Evolutionary conservation across 352 stramenopile species (phyloP), one percentile per base, ranked within the genome.

Genomic region (Globisporangium parvum): DNA sequence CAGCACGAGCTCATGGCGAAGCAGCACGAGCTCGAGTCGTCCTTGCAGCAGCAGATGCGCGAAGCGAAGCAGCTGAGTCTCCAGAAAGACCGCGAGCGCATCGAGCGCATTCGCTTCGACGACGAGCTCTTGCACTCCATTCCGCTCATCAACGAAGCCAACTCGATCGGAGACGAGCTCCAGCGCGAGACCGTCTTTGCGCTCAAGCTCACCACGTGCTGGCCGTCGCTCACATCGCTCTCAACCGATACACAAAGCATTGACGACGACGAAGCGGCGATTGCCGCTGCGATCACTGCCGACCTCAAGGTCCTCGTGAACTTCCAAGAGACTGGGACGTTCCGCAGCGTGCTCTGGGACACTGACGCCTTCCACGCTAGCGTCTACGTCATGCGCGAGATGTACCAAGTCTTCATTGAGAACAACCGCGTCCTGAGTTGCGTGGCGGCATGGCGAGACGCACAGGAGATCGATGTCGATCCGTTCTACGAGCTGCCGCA

Each of bases 361-460:
- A 69, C 91, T 9, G 84, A 95, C 0, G 75, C 83, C 53, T 95
- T 96, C 53, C 69, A 91, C 24, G 60, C 77, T 35, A 86, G 75
- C 20, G 58, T 95, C 18, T 95, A 90, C 52, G 59, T 74, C 14
- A 96, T 96, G 87, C 76, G 85, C 14, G 85, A 95, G 57, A 88
- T 95, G 69, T 96, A 96, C 51, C 82, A 93, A 53, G 72, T 82
- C 9, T 93, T 92, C 44, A 88, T 93, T 45, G 74, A 87, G 51
- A 77, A 83, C 52, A 88, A 76, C 21, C 78, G 85, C 9, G 59
- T 73, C 8, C 26, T 82, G 20, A 26, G 57, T 1, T 70, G 70
- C 40, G 53, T 67, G 17, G 57, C 67, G n/a, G 58, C 52, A 4
- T 77, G 69, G 71, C 67, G 66, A 58, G 56, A 55, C 11, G 65